A percentile compares a stretch with the other conserved stretches of the same genome.
Evolutionary conservation across 164 flowering plant genomes (phyloP).

Genomic region (Aristolochia fimbriata): DNA sequence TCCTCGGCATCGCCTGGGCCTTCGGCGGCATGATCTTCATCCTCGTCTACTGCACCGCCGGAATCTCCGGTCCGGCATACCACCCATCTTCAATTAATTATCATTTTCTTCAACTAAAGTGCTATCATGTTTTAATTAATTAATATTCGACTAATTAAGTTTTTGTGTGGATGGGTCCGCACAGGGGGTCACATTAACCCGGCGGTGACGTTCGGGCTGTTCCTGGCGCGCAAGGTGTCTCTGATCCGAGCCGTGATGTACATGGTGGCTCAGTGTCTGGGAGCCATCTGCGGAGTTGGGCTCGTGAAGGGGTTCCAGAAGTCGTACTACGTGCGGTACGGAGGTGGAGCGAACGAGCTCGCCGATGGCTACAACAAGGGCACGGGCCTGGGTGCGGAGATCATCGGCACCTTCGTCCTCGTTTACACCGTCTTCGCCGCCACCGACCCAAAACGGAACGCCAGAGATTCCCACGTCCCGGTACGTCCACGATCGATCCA

Average conservation of each 20-base stretch:
- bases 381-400: slow-evolving; percentile 71
- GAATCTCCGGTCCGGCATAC: slow-evolving; percentile 67
- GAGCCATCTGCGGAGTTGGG: slow-evolving; percentile 81
- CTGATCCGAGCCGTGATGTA: slow-evolving; percentile 55
- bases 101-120: too few relatives aligned
- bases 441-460: slow-evolving; percentile 87
- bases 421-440: slow-evolving; percentile 99
- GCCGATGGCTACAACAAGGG: slow-evolving; percentile 59
- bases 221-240: slow-evolving; percentile 81
- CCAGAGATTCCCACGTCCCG: slow-evolving; percentile 90
- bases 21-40: slow-evolving; percentile 67
- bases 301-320: slow-evolving; percentile 71
- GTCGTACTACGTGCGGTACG: slow-evolving; percentile 40
- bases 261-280: slow-evolving; percentile 86
- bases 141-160: too few relatives aligned
- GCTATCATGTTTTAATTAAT: too few relatives aligned
- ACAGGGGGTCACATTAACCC: slow-evolving; percentile 93
- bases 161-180: too few relatives aligned
- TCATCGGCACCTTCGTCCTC: slow-evolving; percentile 89
- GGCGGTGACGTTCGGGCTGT: slow-evolving; percentile 81
- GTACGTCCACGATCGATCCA: too few relatives aligned
- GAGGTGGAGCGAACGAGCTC: slow-evolving; percentile 73
- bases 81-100: too few relatives aligned
- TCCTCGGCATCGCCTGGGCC: slow-evolving; percentile 73
- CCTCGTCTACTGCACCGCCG: slow-evolving; percentile 70